Conservation (phyloP, 2,329 filamentous ascomycete genomes). For the Sclerotinia minor region DNA sequence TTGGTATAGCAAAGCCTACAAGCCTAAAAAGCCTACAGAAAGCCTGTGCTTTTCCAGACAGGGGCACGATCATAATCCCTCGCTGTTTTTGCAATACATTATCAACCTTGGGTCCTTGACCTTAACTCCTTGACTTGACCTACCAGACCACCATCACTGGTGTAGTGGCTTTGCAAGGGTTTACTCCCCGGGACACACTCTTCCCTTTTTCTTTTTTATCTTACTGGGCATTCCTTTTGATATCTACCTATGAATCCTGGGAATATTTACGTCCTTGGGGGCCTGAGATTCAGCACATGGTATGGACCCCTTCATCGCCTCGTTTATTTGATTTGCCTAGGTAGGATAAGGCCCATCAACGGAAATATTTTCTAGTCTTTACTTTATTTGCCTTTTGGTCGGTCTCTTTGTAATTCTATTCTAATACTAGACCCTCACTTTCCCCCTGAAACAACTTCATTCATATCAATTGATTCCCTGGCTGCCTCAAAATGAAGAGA, state of each 20-base stretch:
- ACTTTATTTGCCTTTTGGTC: background rate
- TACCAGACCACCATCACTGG: slow-evolving; percentile 20
- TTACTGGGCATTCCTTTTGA: background rate
- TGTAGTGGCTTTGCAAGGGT: slow-evolving; percentile 27
- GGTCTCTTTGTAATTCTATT: slow-evolving; percentile 1
- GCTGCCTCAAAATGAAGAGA: background rate
- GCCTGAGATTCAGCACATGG: slow-evolving; percentile 26
- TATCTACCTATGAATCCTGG: slow-evolving; percentile 10
- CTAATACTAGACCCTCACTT: slow-evolving; percentile 17
- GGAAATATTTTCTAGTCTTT: background rate
- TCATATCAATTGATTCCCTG: slow-evolving; percentile 5
- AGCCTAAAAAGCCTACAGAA: slow-evolving; percentile 15
- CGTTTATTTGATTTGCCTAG: background rate
- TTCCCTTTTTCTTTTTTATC: background rate
- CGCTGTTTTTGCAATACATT: slow-evolving; percentile 7
- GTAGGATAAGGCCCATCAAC: background rate
- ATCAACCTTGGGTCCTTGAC: slow-evolving; percentile 7
- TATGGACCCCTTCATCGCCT: slow-evolving; percentile 24
- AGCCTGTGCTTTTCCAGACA: slow-evolving; percentile 20
- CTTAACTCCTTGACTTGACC: slow-evolving; percentile 21
- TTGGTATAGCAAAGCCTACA: slow-evolving; percentile 19
- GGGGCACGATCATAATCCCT: slow-evolving; percentile 14
- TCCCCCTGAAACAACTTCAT: slow-evolving; percentile 15
- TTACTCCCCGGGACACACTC: slow-evolving; percentile 10
- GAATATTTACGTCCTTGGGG: slow-evolving; percentile 18